phyloP scores from a whole-genome alignment of 176 grass and related monocot species.

The Oryza nivara region DNA sequence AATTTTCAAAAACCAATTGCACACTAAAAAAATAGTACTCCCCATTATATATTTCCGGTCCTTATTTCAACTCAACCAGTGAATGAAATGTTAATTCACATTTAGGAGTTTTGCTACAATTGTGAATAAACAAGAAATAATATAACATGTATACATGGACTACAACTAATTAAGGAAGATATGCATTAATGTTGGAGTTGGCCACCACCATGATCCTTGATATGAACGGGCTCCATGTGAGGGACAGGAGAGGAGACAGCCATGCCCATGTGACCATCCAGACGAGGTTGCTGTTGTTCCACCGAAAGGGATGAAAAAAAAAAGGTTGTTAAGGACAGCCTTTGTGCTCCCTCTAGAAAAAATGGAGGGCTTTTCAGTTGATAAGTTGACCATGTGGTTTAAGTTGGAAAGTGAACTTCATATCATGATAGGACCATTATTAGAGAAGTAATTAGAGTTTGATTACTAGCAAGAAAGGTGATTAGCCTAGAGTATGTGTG shows the following conservation, averaged over 20 bases:
- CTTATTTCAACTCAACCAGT: too few relatives aligned
- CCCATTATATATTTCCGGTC: too few relatives aligned
- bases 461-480: background rate
- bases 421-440: background rate
- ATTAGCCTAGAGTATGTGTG: background rate
- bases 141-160: background rate
- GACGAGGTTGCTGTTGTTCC: background rate
- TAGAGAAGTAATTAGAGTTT: background rate
- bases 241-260: background rate
- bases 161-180: background rate
- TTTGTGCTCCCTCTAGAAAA: background rate
- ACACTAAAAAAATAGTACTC: too few relatives aligned
- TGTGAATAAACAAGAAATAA: background rate
- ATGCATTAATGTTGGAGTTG: background rate
- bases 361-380: background rate
- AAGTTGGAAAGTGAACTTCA: background rate
- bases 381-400: background rate
- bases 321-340: background rate
- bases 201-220: background rate
- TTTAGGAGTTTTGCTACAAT: background rate
- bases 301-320: background rate
- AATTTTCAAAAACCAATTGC: background rate
- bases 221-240: background rate
- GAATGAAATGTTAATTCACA: too few relatives aligned
- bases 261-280: constrained; percentile 2